Evolutionary conservation across 2,329 filamentous ascomycete species (phyloP), one percentile per base, ranked within the genome.

Genomic region (Beauveria sp.): DNA sequence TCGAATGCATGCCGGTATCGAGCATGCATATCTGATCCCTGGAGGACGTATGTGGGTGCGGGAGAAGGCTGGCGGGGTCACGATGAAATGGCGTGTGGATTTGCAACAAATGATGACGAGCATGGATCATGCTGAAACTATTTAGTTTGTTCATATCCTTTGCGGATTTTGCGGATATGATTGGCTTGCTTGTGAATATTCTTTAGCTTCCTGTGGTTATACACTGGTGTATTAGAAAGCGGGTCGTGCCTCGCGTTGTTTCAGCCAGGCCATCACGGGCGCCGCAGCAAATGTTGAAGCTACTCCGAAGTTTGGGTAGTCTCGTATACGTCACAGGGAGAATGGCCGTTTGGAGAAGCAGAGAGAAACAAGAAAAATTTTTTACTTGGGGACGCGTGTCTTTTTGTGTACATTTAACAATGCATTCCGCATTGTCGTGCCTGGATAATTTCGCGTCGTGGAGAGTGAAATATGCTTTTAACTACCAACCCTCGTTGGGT

Each of bases 191-290:
- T 34, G 31, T 34, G 12, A 38, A 38, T 38, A 16, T 38, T 38
- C 12, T 34, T 34, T 34, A 14, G 46, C 46, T 26, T 8, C 10
- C 14, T 31, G 26, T 34, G 12, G 50, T 38, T 16, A 38, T 38
- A 38, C 12, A 5, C 34, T 38, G 34, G 34, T 34, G 31, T 38
- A 38, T 38, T 38, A 22, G n/a, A 34, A 31, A 53, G 60, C 54
- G 43, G 45, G 49, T 66, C 61, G 63, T 57, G 62, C 63, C 60
- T 64, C 58, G 34, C 60, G 40, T 38, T 55, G 66, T 67, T 67
- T 67, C 66, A 67, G 40, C 51, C 60, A 34, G 49, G 38, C 52
- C n/a, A 52, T 51, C 65, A 74, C 64, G 34, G 34, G 14, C 20
- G 20, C 34, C 7, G 20, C 10, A 53, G 34, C 10, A 5, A 24